Evolutionary conservation across 495 filamentous ascomycete species (phyloP).

Genomic region (Hypoxylon lienhwacheense): DNA sequence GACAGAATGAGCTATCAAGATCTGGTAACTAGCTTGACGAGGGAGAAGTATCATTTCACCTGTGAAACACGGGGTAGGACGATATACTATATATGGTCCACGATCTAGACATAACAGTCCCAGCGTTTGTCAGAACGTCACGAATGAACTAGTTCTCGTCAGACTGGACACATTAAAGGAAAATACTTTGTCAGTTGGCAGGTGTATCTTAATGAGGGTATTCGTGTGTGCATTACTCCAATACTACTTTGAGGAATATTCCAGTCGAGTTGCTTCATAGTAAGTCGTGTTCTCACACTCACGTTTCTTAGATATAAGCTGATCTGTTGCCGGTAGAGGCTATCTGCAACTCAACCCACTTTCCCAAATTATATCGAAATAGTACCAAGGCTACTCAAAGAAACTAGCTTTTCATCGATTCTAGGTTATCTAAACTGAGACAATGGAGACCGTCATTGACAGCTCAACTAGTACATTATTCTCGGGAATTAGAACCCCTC

Average conservation of each 20-base stretch:
- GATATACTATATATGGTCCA: background rate
- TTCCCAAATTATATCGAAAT: no score
- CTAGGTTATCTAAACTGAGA: no score
- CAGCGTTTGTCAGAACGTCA: background rate
- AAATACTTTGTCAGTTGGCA: background rate
- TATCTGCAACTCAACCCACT: no score
- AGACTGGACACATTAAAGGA: background rate
- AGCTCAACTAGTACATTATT: no score
- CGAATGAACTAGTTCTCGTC: conserved; percentile 6
- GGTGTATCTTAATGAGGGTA: background rate
- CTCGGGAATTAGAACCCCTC: no score
- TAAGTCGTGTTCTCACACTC: no score
- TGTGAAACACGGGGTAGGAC: background rate
- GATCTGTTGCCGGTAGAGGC: no score
- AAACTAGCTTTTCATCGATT: no score
- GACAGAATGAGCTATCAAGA: conserved; percentile 15
- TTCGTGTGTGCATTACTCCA: background rate
- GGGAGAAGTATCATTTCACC: conserved; percentile 33
- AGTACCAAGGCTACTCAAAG: no score
- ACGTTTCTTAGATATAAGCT: no score
- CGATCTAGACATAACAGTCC: no score
- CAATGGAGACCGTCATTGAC: no score
- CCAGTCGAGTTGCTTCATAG: background rate
- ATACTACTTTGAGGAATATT: background rate
- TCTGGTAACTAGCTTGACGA: conserved; percentile 32